These are phyloP conservation scores for Euryodendron excelsum DNA, from an alignment of 148 eudicot genomes.

Conservation along the genomic window DNA sequence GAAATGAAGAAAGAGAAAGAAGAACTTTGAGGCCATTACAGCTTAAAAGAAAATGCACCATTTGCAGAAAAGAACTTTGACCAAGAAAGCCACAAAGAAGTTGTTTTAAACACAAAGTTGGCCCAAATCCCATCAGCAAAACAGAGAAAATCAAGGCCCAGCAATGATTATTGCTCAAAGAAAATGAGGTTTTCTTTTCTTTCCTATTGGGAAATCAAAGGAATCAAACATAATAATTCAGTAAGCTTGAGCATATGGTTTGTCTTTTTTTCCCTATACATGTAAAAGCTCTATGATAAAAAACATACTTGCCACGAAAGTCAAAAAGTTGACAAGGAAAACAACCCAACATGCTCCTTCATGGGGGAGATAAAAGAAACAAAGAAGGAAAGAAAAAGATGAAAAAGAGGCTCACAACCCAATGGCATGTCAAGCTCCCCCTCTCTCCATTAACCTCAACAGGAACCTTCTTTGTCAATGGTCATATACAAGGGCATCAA, in stretches of 20 bases:
- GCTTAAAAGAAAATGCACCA: neutral
- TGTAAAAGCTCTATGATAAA: slow-evolving; percentile 33
- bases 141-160: slow-evolving; percentile 23
- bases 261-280: slow-evolving; percentile 3
- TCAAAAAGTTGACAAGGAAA: slow-evolving; percentile 53
- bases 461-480: neutral
- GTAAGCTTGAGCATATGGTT: slow-evolving; percentile 21
- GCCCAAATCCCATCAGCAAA: slow-evolving; percentile 19
- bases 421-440: slow-evolving; percentile 23
- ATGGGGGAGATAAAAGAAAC: slow-evolving; percentile 24
- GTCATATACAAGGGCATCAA: neutral
- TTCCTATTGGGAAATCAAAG: slow-evolving; percentile 34
- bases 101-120: slow-evolving; percentile 4
- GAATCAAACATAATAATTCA: slow-evolving; percentile 31
- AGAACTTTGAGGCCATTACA: neutral
- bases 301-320: slow-evolving; percentile 34
- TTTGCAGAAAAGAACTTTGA: slow-evolving; percentile 15
- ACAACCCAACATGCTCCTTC: slow-evolving; percentile 42
- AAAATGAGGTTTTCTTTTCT: slow-evolving; percentile 29
- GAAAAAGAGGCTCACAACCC: slow-evolving; percentile 24
- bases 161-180: slow-evolving; percentile 39
- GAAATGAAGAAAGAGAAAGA: slow-evolving; percentile 10
- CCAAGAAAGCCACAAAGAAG: slow-evolving; percentile 15
- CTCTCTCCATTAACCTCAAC: neutral
- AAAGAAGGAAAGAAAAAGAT: slow-evolving; percentile 23